phyloP scores from a whole-genome alignment of 306 rosid genomes.

The Acacia crassicarpa region DNA sequence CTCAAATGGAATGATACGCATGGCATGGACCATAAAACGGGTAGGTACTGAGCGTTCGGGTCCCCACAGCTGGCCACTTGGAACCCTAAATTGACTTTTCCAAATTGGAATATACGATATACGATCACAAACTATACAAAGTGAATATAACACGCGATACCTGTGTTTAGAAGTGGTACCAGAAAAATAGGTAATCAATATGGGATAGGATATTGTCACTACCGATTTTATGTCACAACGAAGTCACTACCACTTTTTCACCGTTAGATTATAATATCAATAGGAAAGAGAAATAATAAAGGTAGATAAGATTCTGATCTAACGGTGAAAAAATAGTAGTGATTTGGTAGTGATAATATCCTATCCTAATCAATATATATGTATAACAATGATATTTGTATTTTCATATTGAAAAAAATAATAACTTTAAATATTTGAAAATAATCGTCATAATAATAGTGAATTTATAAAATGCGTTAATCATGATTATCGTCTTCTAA shows the following conservation, averaged over 20 bases:
- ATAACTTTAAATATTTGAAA: neutral
- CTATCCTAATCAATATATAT: too few relatives aligned
- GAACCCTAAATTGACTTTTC: neutral
- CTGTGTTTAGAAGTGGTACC: neutral
- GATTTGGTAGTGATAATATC: too few relatives aligned
- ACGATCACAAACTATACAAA: neutral
- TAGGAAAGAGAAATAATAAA: too few relatives aligned
- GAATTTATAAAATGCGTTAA: too few relatives aligned
- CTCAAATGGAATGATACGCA: neutral
- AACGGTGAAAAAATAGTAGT: too few relatives aligned
- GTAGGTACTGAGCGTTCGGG: neutral
- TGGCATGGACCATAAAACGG: neutral
- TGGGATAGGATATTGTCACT: too few relatives aligned
- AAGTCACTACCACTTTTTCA: too few relatives aligned
- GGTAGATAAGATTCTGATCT: too few relatives aligned
- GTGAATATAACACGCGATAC: neutral
- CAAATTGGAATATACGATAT: neutral
- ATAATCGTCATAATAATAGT: neutral
- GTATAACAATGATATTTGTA: neutral
- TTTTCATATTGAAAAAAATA: neutral
- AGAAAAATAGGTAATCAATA: neutral
- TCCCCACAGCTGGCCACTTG: neutral
- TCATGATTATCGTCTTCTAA: too few relatives aligned
- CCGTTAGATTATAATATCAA: too few relatives aligned
- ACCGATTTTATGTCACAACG: too few relatives aligned